phyloP scores from a whole-genome alignment of 306 rosid species.

The Senna siamea region DNA sequence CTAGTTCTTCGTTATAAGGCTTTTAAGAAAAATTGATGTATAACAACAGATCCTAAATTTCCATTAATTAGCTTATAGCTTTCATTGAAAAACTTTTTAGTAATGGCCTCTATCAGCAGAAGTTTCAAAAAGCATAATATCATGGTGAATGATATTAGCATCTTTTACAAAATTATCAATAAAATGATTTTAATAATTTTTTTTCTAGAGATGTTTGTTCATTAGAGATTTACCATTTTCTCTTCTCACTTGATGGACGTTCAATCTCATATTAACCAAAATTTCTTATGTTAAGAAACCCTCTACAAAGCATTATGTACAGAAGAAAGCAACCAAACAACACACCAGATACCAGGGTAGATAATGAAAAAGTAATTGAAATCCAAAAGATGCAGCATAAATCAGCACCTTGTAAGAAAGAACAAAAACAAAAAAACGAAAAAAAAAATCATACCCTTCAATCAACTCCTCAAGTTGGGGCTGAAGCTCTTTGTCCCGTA shows the following conservation, averaged over 20 bases:
- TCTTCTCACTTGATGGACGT: too few species aligned
- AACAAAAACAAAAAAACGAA: too few species aligned
- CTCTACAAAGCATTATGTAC: background rate
- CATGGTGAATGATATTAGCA: conserved; percentile 3
- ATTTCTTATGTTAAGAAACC: background rate
- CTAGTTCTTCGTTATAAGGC: background rate
- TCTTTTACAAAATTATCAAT: background rate
- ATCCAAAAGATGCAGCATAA: background rate
- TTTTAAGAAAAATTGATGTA: background rate
- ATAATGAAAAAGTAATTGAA: background rate
- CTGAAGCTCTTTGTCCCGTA: conserved; percentile 94
- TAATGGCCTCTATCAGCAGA: too few species aligned
- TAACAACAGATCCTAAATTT: background rate
- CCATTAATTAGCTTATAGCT: background rate
- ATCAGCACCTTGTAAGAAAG: conserved; percentile 11
- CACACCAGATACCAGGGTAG: background rate
- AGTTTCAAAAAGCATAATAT: too few species aligned
- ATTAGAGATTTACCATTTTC: background rate
- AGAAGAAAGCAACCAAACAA: background rate
- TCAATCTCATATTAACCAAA: background rate
- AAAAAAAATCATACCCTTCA: conserved; percentile 65
- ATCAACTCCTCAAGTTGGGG: conserved; percentile 97
- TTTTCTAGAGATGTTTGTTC: background rate
- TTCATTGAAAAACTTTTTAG: background rate
- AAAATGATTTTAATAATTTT: background rate